Base-by-base conservation (phyloP, 2,329 filamentous ascomycete species). In the Microcyclospora pomicola region DNA sequence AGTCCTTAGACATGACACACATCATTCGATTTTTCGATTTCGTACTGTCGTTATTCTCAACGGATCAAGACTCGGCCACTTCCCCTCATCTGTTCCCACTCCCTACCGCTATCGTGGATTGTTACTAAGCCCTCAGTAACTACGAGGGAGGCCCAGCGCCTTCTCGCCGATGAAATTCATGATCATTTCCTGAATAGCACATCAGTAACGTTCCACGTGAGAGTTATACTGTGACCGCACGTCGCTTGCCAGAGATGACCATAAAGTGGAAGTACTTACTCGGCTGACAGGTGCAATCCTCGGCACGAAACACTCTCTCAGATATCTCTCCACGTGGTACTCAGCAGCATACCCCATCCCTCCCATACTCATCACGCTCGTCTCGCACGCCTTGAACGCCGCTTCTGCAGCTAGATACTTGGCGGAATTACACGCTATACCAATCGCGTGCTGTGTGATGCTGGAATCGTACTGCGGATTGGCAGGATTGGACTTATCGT, bases 131-230 rank as follows among this genome's bases (percentile, higher is more conserved):
- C 7, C 19, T 51, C 37, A 82, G 46, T 83, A 85, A 50, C 77
- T 83, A 41, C 75, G 65, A 1, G 80, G 80, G 16, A 84, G 49
- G 3, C 67, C 61, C n/a, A 84, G 57, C 0, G 73, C 78, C 60
- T 73, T 81, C 54, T 83, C 79, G 2, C 71, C 68, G 10, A 84
- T 70, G 54, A 76, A 83, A 47, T 83, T 84, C 64, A 82, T 62
- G 37, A 84, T 81, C 80, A 84, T 84, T 61, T 84, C 80, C 45
- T 75, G 39, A 38, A 41, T 33, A 24, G 4, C 28, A 2, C 33
- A 31, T 44, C 31, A 37, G 34, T 27, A 30, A 37, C n/a, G 35
- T 36, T 31, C 39, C 30, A 35, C 27, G 30, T 35, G n/a, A 30
- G 32, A 29, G 24, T 14, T 31, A 12, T 33, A 27, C 12, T 13